Evolutionary conservation across 2,329 filamentous ascomycete genomes (phyloP), one percentile per base, ranked within the genome.

Genomic region (Seiridium cupressi): DNA sequence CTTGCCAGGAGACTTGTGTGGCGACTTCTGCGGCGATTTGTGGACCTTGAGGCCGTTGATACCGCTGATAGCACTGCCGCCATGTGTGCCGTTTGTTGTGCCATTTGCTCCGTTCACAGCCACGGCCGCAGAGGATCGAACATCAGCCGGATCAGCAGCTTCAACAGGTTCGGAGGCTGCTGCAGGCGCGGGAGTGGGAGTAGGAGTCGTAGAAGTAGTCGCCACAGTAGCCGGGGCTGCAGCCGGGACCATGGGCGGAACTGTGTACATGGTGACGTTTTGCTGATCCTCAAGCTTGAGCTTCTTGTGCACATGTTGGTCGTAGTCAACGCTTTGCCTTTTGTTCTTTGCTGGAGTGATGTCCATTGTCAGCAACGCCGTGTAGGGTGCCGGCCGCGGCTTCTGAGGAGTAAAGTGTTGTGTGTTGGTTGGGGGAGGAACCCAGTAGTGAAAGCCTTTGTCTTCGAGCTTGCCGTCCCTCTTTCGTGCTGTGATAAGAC

Each of bases 381-480:
- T 72, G 72, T 84, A 85, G 2, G 82, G 81, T 44, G 82, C 82
- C 60, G 74, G 68, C 70, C 77, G 77, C 31, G 83, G 77, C 64
- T 77, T 76, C 65, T 76, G 79, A 13, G 78, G 77, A 35, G 76
- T 75, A 61, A 76, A 74, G 57, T 71, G 72, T 64, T 72, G 75
- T 68, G 76, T 76, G 40, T 76, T 77, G n/a, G 77, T 70, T 42
- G 38, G 32, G 9, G 78, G 77, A 13, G 80, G 78, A 44, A 80
- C 77, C 70, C 87, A 87, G 72, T 84, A 84, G 63, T 83, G 76
- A 72, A 76, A 77, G 62, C 79, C 77, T 68, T 79, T 75, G 70
- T 83, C 76, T 65, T 81, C 77, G 66, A 79, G 81, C 66, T 81
- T 82, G 58, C 83, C 85, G 64, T 86, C 81, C 61, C 76, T 79